These are phyloP conservation scores for Fusarium avenaceum DNA, from an alignment of 2,329 filamentous ascomycete species.

Conservation along the genomic window DNA sequence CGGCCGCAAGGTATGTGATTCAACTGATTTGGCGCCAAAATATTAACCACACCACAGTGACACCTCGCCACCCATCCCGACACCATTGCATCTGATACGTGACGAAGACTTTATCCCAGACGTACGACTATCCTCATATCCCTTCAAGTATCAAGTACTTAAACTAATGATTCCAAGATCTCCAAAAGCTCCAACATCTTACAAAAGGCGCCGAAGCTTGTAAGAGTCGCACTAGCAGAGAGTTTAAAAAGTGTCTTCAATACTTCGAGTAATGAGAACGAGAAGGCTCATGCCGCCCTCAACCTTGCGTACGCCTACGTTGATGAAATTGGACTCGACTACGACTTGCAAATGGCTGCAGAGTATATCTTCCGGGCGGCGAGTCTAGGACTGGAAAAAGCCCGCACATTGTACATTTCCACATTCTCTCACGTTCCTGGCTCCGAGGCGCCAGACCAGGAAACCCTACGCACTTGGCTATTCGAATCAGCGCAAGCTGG, in stretches of 20 bases:
- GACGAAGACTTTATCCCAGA: constrained; percentile 1
- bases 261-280: neutral
- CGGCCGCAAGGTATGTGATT: neutral
- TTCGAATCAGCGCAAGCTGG: neutral
- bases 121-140: neutral
- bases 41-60: neutral
- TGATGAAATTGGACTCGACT: constrained; percentile 3
- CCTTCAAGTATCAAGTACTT: neutral
- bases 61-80: neutral
- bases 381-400: neutral
- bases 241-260: neutral
- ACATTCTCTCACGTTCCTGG: neutral
- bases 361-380: neutral
- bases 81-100: neutral
- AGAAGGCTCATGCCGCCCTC: neutral
- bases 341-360: neutral
- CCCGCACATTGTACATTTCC: neutral
- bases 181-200: neutral
- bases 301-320: neutral
- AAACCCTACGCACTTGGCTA: neutral
- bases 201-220: neutral
- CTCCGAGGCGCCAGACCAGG: neutral
- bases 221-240: neutral
- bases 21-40: accelerated
- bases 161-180: neutral